phyloP scores from a whole-genome alignment of 495 filamentous ascomycete genomes.

The Emericellopsis terricola region DNA sequence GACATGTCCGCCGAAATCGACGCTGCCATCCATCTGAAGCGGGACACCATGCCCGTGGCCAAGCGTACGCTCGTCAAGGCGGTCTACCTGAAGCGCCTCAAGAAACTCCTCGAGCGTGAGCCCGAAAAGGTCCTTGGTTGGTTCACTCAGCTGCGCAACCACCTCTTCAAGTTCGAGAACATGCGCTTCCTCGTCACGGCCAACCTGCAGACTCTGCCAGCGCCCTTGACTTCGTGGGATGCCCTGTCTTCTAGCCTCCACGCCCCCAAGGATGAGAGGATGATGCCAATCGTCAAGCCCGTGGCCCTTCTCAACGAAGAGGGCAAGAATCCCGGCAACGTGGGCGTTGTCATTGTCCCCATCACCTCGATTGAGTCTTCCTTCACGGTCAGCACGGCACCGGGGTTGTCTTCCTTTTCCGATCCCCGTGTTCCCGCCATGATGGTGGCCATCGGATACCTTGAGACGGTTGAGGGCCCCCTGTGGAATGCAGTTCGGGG shows the following conservation, averaged over 20 bases:
- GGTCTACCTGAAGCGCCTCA: constrained; percentile 71
- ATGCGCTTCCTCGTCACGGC: constrained; percentile 70
- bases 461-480: constrained; percentile 86
- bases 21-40: constrained; percentile 57
- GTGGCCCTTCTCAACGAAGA: constrained; percentile 47
- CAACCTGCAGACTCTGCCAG: constrained; percentile 53
- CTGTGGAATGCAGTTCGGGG: constrained; percentile 86
- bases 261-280: constrained; percentile 18
- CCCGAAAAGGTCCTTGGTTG: constrained; percentile 52
- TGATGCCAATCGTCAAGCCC: constrained; percentile 24
- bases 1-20: constrained; percentile 62
- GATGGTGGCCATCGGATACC: constrained; percentile 72
- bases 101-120: constrained; percentile 50
- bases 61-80: constrained; percentile 74
- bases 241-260: constrained; percentile 32
- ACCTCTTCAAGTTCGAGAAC: constrained; percentile 65
- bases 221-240: constrained; percentile 78
- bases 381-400: constrained; percentile 56
- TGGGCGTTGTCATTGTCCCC: constrained; percentile 62
- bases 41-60: constrained; percentile 56
- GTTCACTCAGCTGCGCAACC: constrained; percentile 56
- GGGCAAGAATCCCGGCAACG: constrained; percentile 51
- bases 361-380: constrained; percentile 91
- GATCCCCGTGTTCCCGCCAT: constrained; percentile 68
- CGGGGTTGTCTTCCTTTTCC: constrained; percentile 53